Evolutionary conservation across 1,139 yeast species (phyloP).

Genomic region (Scheffersomyces lignicola): DNA sequence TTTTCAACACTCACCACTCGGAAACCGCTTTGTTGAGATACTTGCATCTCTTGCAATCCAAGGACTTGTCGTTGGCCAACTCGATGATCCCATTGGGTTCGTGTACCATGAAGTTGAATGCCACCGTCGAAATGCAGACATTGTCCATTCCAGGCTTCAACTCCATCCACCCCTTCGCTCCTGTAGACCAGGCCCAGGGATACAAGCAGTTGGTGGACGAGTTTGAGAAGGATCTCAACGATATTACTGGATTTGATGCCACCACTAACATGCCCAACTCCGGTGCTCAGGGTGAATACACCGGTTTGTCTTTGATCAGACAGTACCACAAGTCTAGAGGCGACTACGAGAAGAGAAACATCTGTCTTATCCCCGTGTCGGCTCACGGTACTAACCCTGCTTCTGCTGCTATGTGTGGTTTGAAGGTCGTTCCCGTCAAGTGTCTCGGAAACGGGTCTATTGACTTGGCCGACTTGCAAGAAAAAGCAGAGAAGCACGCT

Average conservation of each 20-base stretch:
- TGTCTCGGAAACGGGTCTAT: conserved; percentile 85
- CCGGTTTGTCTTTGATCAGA: conserved; percentile 86
- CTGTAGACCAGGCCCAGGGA: conserved; percentile 82
- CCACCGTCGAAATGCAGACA: conserved; percentile 94
- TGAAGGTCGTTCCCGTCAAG: conserved; percentile 89
- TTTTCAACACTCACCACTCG: conserved; percentile 84
- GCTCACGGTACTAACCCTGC: conserved; percentile 99
- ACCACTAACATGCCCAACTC: conserved; percentile 95
- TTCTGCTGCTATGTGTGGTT: conserved; percentile 95
- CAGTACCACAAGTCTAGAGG: conserved; percentile 75
- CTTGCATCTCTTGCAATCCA: conserved; percentile 78
- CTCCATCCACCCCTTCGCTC: conserved; percentile 89
- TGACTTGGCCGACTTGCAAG: conserved; percentile 72
- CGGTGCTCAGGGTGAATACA: conserved; percentile 98
- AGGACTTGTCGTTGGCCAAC: conserved; percentile 89
- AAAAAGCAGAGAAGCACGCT: conserved; percentile 70
- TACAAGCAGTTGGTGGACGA: conserved; percentile 73
- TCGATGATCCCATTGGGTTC: conserved; percentile 98
- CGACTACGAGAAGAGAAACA: conserved; percentile 65
- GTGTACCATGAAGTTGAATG: conserved; percentile 95
- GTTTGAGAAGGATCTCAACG: conserved; percentile 81
- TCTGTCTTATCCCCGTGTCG: conserved; percentile 92
- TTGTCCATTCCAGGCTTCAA: conserved; percentile 93
- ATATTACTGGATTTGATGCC: conserved; percentile 93
- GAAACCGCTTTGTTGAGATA: conserved; percentile 95